Evolutionary conservation across 192 early-diverging fungal genomes (phyloP).

Genomic region (Entomortierella beljakovae): DNA sequence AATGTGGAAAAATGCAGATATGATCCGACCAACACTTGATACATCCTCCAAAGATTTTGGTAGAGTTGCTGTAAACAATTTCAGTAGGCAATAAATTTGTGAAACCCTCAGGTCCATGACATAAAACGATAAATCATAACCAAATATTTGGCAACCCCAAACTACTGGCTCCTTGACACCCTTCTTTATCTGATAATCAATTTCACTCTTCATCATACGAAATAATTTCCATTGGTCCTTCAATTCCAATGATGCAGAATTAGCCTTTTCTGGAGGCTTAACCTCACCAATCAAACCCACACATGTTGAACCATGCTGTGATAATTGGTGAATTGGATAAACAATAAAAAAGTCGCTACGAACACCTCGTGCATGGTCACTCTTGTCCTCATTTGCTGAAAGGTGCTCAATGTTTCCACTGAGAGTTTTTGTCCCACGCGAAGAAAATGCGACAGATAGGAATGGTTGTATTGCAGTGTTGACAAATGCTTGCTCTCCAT

Average conservation of each 20-base stretch:
- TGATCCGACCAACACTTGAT: constrained; percentile 17
- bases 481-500: constrained; percentile 31
- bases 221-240: constrained; percentile 23
- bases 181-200: constrained; percentile 24
- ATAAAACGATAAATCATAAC: constrained; percentile 19
- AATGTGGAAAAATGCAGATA: constrained; percentile 19
- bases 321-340: not conserved
- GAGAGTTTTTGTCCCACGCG: constrained; percentile 6
- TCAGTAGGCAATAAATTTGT: constrained; percentile 14
- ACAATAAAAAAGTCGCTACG: constrained; percentile 26
- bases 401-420: constrained; percentile 18
- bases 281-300: constrained; percentile 21
- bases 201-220: constrained; percentile 29
- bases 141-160: constrained; percentile 29
- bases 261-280: constrained; percentile 20
- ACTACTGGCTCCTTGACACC: constrained; percentile 17
- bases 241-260: constrained; percentile 6
- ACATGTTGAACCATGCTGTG: not conserved
- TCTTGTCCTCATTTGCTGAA: constrained; percentile 19
- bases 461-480: constrained; percentile 13
- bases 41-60: constrained; percentile 27
- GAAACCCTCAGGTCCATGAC: constrained; percentile 12
- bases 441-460: constrained; percentile 26
- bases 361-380: constrained; percentile 12
- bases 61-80: constrained; percentile 18